phyloP scores from a whole-genome alignment of 768 basidiomycete genomes.

The Boletus patriciae region DNA sequence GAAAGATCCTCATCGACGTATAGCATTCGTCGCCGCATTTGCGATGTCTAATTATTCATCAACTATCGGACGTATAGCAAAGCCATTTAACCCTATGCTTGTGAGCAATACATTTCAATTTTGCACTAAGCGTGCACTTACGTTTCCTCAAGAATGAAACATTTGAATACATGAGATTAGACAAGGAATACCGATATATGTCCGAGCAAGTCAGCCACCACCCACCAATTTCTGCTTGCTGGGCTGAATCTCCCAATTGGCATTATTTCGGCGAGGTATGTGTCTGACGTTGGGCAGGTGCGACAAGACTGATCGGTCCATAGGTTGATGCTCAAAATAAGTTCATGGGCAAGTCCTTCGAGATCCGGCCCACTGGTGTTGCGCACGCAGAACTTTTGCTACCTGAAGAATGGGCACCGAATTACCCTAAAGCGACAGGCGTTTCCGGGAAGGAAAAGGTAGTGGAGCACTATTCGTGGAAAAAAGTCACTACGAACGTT shows the following conservation, averaged over 20 bases:
- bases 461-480: conserved; percentile 92
- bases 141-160: conserved; percentile 67
- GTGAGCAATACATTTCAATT: conserved; percentile 41
- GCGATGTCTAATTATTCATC: conserved; percentile 98
- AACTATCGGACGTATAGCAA: conserved; percentile 94
- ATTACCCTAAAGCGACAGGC: conserved; percentile 59
- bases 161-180: conserved; percentile 88
- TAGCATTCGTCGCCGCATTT: conserved; percentile 94
- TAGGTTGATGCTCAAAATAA: conserved; percentile 96
- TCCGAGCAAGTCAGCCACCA: conserved; percentile 98
- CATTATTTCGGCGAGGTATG: conserved; percentile 84
- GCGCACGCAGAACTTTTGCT: conserved; percentile 85
- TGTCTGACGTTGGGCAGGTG: neutral
- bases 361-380: conserved; percentile 93
- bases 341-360: conserved; percentile 95
- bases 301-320: neutral
- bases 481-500: conserved; percentile 88
- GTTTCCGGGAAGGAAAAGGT: conserved; percentile 51
- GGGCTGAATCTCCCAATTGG: conserved; percentile 88
- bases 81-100: conserved; percentile 96
- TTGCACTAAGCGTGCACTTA: neutral
- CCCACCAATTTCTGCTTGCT: conserved; percentile 95
- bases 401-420: conserved; percentile 60
- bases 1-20: conserved; percentile 71
- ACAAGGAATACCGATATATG: conserved; percentile 88